A percentile compares a stretch with the other conserved stretches of the same genome.
Conservation (phyloP, 495 filamentous ascomycete species). For the Aspergillus carlsbadensis region DNA sequence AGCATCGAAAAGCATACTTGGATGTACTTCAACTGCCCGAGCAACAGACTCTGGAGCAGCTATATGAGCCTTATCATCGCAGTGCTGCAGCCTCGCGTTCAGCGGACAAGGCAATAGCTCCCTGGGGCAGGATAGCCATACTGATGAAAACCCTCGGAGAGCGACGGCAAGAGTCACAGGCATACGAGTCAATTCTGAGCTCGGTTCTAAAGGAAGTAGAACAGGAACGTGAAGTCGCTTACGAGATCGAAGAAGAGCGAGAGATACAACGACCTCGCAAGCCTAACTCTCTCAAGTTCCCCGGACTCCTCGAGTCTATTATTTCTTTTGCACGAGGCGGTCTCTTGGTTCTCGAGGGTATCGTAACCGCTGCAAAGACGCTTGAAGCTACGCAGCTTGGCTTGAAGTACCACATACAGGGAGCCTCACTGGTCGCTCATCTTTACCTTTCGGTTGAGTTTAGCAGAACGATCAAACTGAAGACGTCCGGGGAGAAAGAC, state of each 20-base stretch:
- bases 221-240: constrained; percentile 42
- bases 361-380: constrained; percentile 27
- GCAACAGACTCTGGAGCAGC: constrained; percentile 42
- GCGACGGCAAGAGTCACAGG: not conserved
- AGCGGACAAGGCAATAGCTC: too few relatives aligned
- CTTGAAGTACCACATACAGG: constrained; percentile 29
- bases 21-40: constrained; percentile 39
- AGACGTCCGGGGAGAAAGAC: constrained; percentile 11
- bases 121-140: constrained; percentile 20
- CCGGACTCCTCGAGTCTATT: constrained; percentile 36
- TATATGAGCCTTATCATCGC: too few relatives aligned
- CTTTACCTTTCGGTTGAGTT: constrained; percentile 45
- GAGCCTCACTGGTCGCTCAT: constrained; percentile 15
- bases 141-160: constrained; percentile 29
- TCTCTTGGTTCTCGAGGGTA: constrained; percentile 21
- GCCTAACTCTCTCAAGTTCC: constrained; percentile 35
- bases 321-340: constrained; percentile 38
- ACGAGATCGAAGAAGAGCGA: constrained; percentile 32
- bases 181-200: not conserved
- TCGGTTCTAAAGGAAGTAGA: constrained; percentile 55
- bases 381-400: constrained; percentile 34
- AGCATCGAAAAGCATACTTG: constrained; percentile 36
- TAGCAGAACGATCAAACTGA: constrained; percentile 29
- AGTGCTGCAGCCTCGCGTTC: too few relatives aligned
- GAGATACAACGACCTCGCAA: constrained; percentile 35